Evolutionary conservation across 352 stramenopile species (phyloP), one percentile per base, ranked within the genome.

Genomic region (Phytophthora podocarpi): DNA sequence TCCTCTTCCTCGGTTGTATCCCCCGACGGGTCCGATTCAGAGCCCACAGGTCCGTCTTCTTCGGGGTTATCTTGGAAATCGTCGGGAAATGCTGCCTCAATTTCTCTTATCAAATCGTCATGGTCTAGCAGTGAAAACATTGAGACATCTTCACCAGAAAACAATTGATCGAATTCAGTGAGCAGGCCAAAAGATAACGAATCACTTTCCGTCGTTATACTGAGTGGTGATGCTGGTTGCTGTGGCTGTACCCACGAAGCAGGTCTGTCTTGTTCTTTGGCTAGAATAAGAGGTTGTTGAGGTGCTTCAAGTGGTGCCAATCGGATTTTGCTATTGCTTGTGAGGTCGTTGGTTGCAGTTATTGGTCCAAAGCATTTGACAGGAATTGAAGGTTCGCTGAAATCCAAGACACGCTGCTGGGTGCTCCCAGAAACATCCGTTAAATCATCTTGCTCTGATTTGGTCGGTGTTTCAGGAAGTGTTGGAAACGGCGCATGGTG

Each of bases 1-100:
- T 80, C 63, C n/a, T 79, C 67, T 36, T 80, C 63, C 36, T 90
- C 84, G 60, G 82, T 87, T 61, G 89, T 82, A 55, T 91, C 80
- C 1, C 74, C 78, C 1, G 82, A 93, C 15, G 80, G 82, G 48
- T 93, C 83, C 0, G 84, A 91, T 43, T 93, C 82, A 5, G 82
- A 90, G 26, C 84, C 80, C 4, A 66, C 59, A 0, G 81, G 91
- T 23, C 45, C 74, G 27, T 83, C 76, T 37, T 89, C 75, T 37
- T 83, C 72, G 12, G 47, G 48, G 15, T 59, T 66, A 16, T 85
- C 75, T n/a, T 70, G 32, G 20, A 89, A 35, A 24, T 76, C 64
- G 5, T 85, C 76, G 4, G 84, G 78, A n/a, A 91, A 63, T 15
- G 63, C 50, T 15, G 77, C 80, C 30, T 90, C 78, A 23, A 93